A percentile compares a stretch with the other conserved stretches of the same genome.
These are phyloP conservation scores for Marasmius sp. DNA, from an alignment of 1,284 basidiomycete genomes.

Conservation along the genomic window DNA sequence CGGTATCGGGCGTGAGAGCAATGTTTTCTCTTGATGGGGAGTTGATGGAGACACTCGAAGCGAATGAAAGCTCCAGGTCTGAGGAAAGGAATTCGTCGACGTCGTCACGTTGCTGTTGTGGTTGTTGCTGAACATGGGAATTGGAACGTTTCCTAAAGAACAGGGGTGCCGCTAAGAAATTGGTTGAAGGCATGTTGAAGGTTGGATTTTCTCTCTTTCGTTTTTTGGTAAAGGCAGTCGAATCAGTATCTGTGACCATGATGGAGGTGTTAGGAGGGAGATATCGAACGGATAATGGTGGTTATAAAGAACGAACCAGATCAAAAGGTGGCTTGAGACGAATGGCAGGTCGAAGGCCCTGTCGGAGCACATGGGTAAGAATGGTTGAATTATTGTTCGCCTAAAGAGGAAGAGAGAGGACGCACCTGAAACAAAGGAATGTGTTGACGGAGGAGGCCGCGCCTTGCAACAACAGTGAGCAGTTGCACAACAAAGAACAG, in stretches of 20 bases:
- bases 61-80: slow-evolving; percentile 77
- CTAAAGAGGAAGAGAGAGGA: slow-evolving; percentile 17
- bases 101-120: slow-evolving; percentile 44
- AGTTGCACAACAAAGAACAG: slow-evolving; percentile 11
- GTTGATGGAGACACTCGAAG: slow-evolving; percentile 74
- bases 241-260: slow-evolving; percentile 24
- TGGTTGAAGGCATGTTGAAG: slow-evolving; percentile 31
- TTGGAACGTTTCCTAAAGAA: slow-evolving; percentile 49
- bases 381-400: slow-evolving; percentile 4
- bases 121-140: slow-evolving; percentile 22
- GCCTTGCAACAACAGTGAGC: slow-evolving; percentile 35
- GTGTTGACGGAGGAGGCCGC: slow-evolving; percentile 71
- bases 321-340: slow-evolving; percentile 16
- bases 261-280: slow-evolving; percentile 15
- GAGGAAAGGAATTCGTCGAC: slow-evolving; percentile 67
- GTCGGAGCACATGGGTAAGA: slow-evolving; percentile 17
- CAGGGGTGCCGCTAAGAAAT: slow-evolving; percentile 52
- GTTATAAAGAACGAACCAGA: neutral
- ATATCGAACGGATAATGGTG: neutral
- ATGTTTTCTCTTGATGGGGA: slow-evolving; percentile 56
- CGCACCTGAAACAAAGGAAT: slow-evolving; percentile 56
- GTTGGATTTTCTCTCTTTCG: slow-evolving; percentile 39
- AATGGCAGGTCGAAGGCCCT: neutral
- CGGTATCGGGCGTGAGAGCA: slow-evolving; percentile 44
- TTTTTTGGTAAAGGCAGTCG: slow-evolving; percentile 37